These are phyloP conservation scores for Porodaedalea pini DNA, from an alignment of 1,284 basidiomycete species.

Conservation along the genomic window DNA sequence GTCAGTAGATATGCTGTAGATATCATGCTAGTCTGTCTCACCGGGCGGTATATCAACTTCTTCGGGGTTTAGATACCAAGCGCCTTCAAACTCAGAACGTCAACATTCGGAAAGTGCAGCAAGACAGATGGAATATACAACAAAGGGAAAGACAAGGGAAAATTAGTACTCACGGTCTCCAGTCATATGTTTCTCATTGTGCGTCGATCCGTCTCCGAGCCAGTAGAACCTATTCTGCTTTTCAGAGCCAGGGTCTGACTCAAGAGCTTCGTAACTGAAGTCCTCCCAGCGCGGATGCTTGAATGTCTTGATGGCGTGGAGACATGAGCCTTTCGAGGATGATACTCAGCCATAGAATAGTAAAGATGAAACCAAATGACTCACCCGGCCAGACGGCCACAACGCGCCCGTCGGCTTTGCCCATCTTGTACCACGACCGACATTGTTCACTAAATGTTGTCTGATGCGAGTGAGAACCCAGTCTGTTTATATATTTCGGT, in stretches of 20 bases:
- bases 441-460: conserved; percentile 58
- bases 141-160: no score
- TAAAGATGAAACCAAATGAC: no score
- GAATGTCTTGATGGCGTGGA: conserved; percentile 44
- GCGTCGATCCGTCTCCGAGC: conserved; percentile 54
- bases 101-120: no score
- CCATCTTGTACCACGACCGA: conserved; percentile 64
- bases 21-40: no score
- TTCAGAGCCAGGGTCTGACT: conserved; percentile 31
- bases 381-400: conserved; percentile 58
- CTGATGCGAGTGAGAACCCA: conserved; percentile 28
- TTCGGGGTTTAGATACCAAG: no score
- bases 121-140: no score
- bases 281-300: conserved; percentile 63
- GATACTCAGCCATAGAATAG: no score
- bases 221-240: conserved; percentile 50
- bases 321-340: background rate
- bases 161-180: conserved; percentile 46
- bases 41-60: no score
- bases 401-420: conserved; percentile 53
- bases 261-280: conserved; percentile 49
- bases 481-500: background rate
- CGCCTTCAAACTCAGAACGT: no score
- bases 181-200: conserved; percentile 39
- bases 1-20: no score